A percentile compares a stretch with the other conserved stretches of the same genome.
These are phyloP conservation scores for Brasilioporus rufonigricans DNA, from an alignment of 768 basidiomycete genomes.

Conservation along the genomic window DNA sequence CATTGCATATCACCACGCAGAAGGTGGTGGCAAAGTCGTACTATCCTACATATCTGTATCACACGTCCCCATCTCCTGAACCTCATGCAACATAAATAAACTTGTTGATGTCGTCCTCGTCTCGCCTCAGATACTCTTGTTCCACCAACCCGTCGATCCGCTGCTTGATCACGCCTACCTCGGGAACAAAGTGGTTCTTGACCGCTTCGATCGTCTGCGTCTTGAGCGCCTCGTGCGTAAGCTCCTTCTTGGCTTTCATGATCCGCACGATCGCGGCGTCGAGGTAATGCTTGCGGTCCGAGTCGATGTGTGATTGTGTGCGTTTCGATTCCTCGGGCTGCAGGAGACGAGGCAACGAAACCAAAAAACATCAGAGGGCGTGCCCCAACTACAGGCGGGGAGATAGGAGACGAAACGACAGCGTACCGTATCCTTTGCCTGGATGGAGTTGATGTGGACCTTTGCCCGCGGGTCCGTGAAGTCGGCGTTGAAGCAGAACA, in stretches of 20 bases:
- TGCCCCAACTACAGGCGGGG: too few species aligned
- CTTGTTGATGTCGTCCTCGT: constrained; percentile 64
- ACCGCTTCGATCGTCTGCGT: constrained; percentile 84
- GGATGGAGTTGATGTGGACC: constrained; percentile 94
- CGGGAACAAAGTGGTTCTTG: constrained; percentile 82
- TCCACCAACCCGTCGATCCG: constrained; percentile 82
- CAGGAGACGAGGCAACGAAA: neutral
- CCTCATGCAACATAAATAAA: constrained; percentile 77
- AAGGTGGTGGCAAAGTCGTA: neutral
- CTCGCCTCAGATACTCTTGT: constrained; percentile 79
- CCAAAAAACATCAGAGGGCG: too few species aligned
- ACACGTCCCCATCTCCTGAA: neutral
- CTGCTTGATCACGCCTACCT: constrained; percentile 82
- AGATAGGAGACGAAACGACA: neutral
- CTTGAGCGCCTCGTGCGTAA: constrained; percentile 76
- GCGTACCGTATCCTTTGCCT: constrained; percentile 86
- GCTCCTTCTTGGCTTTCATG: constrained; percentile 91
- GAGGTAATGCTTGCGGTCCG: constrained; percentile 80
- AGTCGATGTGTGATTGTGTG: constrained; percentile 81
- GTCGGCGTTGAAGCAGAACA: constrained; percentile 77
- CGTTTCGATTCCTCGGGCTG: constrained; percentile 84
- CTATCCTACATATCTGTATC: neutral
- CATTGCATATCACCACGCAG: neutral
- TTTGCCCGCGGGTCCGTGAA: constrained; percentile 78
- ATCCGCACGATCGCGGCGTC: constrained; percentile 96